Conservation (phyloP, 192 early-diverging fungal species). For the Coemansia sp. region DNA sequence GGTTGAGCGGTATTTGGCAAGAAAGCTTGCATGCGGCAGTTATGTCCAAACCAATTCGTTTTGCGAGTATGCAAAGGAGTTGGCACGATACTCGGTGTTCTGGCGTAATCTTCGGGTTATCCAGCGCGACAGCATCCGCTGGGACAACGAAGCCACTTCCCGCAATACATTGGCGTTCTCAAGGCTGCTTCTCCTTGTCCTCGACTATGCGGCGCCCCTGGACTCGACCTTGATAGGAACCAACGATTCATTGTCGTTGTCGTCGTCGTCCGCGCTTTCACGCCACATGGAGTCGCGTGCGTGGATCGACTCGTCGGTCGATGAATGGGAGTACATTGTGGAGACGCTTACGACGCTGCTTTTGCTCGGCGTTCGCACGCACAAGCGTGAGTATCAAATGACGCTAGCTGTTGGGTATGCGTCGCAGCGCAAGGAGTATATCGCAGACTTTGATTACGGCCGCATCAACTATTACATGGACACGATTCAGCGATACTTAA, state of each 20-base stretch:
- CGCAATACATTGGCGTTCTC: slow-evolving; percentile 60
- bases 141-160: background rate
- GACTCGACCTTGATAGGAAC: slow-evolving; percentile 24
- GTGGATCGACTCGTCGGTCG: slow-evolving; percentile 33
- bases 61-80: slow-evolving; percentile 12
- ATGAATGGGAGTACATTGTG: slow-evolving; percentile 32
- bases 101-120: slow-evolving; percentile 40
- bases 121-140: slow-evolving; percentile 9
- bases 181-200: slow-evolving; percentile 74
- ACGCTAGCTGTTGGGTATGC: slow-evolving; percentile 18
- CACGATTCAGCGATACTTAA: slow-evolving; percentile 31
- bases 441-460: slow-evolving; percentile 24
- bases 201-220: slow-evolving; percentile 58
- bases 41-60: background rate
- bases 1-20: slow-evolving; percentile 39
- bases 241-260: too few species aligned
- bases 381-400: slow-evolving; percentile 5
- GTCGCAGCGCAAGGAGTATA: slow-evolving; percentile 31
- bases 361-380: slow-evolving; percentile 34
- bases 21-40: slow-evolving; percentile 11
- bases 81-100: slow-evolving; percentile 37
- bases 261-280: slow-evolving; percentile 3
- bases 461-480: slow-evolving; percentile 32
- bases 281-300: slow-evolving; percentile 33
- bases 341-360: slow-evolving; percentile 34